Evolutionary conservation across 176 grass and related monocot species (phyloP), one percentile per base, ranked within the genome.

Genomic region (Ampelocalamus luodianensis): DNA sequence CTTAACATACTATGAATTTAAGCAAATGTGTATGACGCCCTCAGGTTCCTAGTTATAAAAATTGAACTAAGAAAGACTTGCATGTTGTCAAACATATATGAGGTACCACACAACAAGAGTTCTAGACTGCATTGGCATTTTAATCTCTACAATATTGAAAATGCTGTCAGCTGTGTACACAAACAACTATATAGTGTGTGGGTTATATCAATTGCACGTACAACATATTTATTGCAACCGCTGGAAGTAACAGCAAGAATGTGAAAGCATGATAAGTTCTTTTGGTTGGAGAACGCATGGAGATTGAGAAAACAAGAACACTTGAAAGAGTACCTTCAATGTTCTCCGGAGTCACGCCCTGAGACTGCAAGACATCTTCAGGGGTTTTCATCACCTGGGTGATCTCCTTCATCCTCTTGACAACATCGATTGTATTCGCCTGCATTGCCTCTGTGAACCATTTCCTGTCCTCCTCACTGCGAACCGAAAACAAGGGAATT

Each of bases 391-490:
- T 96, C 72, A 99, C 96, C 48, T 82, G 90, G 5, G 88, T 90
- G 11, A 99, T 99, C 85, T 99, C 93, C 79, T 99, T 94, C 96
- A 96, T 99, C 69, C 96, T 87, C 81, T 89, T 83, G 2, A 99
- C 76, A 0, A 96, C 93, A 78, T 99, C 93, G 0, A 99, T 2
- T 0, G 90, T 96, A 36, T 96, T 94, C 3, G 73, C 80, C 79
- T 94, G 93, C 96, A 99, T 96, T 7, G 96, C 93, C 74, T 99
- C 93, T 88, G 91, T 88, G 55, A 99, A 99, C 96, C 96, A 99
- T 85, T 79, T 94, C 65, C 83, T 89, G 49, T 99, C 96, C 83
- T 96, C 93, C 59, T 99, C 96, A 6, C 93, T 93, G 79, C 54
- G 55, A 27, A 67, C 3, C 12, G 11, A 64, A 70, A 59, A 22